These are phyloP conservation scores for Cyphellophora europaea DNA, from an alignment of 2,329 filamentous ascomycete species.

Conservation along the genomic window DNA sequence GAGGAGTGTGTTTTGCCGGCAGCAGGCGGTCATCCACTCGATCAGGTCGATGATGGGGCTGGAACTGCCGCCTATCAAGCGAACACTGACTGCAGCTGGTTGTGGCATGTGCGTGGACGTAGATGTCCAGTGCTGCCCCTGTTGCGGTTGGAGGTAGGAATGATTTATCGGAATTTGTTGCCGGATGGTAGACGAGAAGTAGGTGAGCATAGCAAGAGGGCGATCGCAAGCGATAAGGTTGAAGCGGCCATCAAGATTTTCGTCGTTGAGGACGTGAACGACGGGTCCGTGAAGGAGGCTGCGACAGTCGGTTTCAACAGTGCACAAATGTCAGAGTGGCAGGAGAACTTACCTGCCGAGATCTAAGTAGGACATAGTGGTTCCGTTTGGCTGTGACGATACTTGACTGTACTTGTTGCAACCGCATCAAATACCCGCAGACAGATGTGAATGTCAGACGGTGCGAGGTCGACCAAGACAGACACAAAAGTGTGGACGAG, in stretches of 20 bases:
- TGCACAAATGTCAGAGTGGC: background rate
- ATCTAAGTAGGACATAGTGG: background rate
- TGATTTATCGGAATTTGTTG: background rate
- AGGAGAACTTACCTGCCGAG: slow-evolving; percentile 1
- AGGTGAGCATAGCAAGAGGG: background rate
- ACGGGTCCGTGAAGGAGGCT: background rate
- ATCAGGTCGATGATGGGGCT: background rate
- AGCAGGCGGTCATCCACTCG: background rate
- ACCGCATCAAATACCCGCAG: too few relatives aligned
- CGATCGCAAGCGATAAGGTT: background rate
- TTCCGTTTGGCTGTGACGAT: too few relatives aligned
- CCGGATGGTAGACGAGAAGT: background rate
- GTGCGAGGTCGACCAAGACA: too few relatives aligned
- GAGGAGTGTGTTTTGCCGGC: background rate
- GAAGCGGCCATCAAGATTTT: background rate
- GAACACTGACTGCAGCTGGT: background rate
- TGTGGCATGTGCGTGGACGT: background rate
- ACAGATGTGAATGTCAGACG: too few relatives aligned
- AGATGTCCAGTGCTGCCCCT: too few relatives aligned
- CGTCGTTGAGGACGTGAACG: background rate
- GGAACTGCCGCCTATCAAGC: background rate
- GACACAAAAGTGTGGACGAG: too few relatives aligned
- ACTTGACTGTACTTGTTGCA: too few relatives aligned
- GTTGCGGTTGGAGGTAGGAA: background rate
- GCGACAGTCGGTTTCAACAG: background rate